Percentiles rank a stretch among this genome's conserved stretches.
phyloP scores from a whole-genome alignment of 768 basidiomycete species.

The Russula ochroleuca region DNA sequence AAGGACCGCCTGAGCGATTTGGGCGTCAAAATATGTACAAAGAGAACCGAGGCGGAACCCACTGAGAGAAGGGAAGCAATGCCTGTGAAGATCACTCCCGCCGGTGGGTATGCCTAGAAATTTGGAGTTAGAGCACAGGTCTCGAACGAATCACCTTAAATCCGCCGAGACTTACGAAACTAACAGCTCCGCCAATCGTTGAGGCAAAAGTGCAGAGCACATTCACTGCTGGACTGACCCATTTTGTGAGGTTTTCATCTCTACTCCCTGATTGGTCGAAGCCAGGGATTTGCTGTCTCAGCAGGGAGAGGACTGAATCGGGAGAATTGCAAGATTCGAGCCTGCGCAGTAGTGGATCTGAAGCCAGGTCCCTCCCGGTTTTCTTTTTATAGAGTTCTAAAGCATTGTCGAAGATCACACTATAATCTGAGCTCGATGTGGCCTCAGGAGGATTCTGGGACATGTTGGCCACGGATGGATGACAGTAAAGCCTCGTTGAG shows the following conservation, averaged over 20 bases:
- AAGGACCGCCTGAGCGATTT: background rate
- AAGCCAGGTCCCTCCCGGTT: background rate
- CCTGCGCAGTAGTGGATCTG: background rate
- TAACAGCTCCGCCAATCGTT: background rate
- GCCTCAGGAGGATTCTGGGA: background rate
- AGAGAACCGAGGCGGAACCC: background rate
- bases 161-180: background rate
- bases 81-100: background rate
- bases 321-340: background rate
- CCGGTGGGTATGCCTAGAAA: background rate
- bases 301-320: background rate
- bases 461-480: background rate
- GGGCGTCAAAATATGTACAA: too few species aligned
- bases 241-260: background rate
- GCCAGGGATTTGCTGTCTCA: background rate
- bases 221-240: background rate
- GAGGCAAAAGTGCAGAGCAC: background rate
- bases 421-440: background rate
- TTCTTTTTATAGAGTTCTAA: background rate
- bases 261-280: background rate
- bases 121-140: background rate
- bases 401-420: background rate
- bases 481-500: background rate
- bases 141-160: background rate
- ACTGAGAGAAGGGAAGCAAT: constrained; percentile 2